A percentile compares a stretch with the other conserved stretches of the same genome.
phyloP scores from a whole-genome alignment of 306 rosid genomes.

The Cucumis melo region DNA sequence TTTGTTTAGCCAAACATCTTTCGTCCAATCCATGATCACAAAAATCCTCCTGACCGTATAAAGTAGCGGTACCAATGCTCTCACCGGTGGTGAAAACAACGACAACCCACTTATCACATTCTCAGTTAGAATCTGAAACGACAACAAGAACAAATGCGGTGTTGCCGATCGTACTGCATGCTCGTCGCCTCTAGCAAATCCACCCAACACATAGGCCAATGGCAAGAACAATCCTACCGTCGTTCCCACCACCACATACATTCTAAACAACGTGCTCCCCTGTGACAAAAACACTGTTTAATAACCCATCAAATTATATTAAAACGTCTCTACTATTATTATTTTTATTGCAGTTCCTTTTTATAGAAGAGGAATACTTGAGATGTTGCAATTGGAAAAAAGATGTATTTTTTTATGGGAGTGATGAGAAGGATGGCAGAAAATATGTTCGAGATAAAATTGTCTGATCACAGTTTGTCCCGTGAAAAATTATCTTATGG shows the following conservation, averaged over 20 bases:
- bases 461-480: no score
- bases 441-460: no score
- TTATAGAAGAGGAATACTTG: no score
- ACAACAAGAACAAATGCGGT: constrained; percentile 58
- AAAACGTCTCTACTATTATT: no score
- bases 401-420: no score
- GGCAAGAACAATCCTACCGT: constrained; percentile 65
- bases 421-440: no score
- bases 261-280: constrained; percentile 38
- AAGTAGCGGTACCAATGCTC: constrained; percentile 65
- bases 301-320: neutral
- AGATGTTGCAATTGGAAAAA: no score
- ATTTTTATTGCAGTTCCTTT: no score
- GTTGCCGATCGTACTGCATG: constrained; percentile 74
- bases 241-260: constrained; percentile 55
- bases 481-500: no score
- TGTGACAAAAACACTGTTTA: neutral
- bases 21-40: constrained; percentile 61
- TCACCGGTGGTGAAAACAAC: constrained; percentile 65
- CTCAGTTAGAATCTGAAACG: constrained; percentile 70
- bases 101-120: constrained; percentile 57
- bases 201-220: constrained; percentile 68
- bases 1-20: constrained; percentile 59
- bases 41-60: constrained; percentile 60
- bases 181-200: constrained; percentile 78